Evolutionary conservation across 352 stramenopile species (phyloP), one percentile per base, ranked within the genome.

Genomic region (Globisporangium cederbergense): DNA sequence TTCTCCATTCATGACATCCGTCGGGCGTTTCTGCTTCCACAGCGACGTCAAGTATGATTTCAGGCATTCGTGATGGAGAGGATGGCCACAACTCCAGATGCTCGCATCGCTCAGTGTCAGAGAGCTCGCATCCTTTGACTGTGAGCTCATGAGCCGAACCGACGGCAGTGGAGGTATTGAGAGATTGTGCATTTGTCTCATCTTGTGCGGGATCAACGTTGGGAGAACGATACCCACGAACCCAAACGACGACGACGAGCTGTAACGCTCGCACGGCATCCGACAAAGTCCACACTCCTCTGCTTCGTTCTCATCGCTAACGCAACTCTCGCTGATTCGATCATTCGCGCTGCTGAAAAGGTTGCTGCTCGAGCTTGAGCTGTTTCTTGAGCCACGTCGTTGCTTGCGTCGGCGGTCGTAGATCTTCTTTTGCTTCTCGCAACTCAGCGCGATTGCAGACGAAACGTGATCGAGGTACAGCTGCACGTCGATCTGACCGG

Each of bases 51-150:
- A 46, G 66, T 95, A 95, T 8, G 80, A 71, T 64, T 89, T 80
- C 10, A 95, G 74, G 47, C 86, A 95, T 0, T 72, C 55, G 40
- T 85, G 73, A 45, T 95, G 86, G 40, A 95, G 80, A 14, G 74
- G 60, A 34, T 95, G 86, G 2, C 83, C 83, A 57, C 86, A 95
- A 40, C 75, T 91, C 81, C 81, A 90, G 9, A 91, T 67, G 3
- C 84, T 67, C 2, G 70, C 70, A 49, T 90, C 78, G 1, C 62
- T 66, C 30, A 83, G 58, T 38, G 45, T 18, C 13, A 62, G 7
- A 13, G 40, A 11, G 7, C 20, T 38, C 14, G 52, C 50, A 13
- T 58, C 60, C 11, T 52, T 47, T 20, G 60, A 43, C 4, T 57
- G 52, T 18, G 30, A 40, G 9, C 36, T 60, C 3, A 14, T 46